phyloP scores from a whole-genome alignment of 2,329 filamentous ascomycete species.

The Aspergillus sclerotialis region DNA sequence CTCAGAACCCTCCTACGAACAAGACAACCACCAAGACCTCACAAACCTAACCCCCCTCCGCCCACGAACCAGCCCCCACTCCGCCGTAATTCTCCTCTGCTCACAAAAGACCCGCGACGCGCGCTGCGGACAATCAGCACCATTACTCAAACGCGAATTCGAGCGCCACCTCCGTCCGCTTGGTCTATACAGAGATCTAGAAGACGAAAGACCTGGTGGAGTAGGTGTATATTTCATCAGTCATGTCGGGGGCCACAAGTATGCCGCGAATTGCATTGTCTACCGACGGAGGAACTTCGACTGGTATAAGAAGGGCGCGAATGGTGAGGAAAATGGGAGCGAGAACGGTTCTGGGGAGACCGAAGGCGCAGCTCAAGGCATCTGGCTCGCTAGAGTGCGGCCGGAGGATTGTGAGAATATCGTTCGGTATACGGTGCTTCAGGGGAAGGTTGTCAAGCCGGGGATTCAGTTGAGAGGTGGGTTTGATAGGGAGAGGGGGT shows the following conservation, averaged over 20 bases:
- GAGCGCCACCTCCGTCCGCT: constrained; percentile 80
- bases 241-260: constrained; percentile 95
- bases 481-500: constrained; percentile 72
- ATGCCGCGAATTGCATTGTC: constrained; percentile 87
- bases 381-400: constrained; percentile 78
- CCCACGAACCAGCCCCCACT: constrained; percentile 68
- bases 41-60: constrained; percentile 38
- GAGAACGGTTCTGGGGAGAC: constrained; percentile 48
- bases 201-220: constrained; percentile 83
- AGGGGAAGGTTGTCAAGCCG: constrained; percentile 92
- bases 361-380: constrained; percentile 72
- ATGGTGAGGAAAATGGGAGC: constrained; percentile 34
- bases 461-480: constrained; percentile 78
- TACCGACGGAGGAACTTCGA: constrained; percentile 58
- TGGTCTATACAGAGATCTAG: constrained; percentile 76
- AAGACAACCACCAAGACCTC: constrained; percentile 14
- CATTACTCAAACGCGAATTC: constrained; percentile 78
- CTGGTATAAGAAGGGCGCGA: constrained; percentile 24
- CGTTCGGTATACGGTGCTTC: constrained; percentile 77
- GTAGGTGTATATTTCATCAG: constrained; percentile 96
- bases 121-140: constrained; percentile 88
- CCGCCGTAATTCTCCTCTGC: constrained; percentile 83
- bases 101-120: constrained; percentile 92
- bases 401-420: constrained; percentile 93
- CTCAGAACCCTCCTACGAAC: too few relatives aligned